These are phyloP conservation scores for Infundibulicybe gibba DNA, from an alignment of 768 basidiomycete genomes.

Conservation along the genomic window DNA sequence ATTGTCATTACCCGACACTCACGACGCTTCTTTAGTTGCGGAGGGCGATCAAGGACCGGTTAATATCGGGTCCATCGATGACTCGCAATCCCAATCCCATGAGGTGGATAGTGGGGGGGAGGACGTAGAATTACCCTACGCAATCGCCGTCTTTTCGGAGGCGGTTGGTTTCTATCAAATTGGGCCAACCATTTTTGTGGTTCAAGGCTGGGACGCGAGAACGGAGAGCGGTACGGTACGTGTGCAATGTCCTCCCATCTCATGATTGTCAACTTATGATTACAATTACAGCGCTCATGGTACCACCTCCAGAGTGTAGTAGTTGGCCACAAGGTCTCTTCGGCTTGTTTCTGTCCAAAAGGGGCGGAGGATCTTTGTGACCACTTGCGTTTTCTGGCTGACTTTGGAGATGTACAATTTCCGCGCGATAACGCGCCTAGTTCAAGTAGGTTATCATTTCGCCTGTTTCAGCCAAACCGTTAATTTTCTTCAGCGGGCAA, in stretches of 20 bases:
- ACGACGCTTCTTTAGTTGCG: too few relatives aligned
- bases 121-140: not conserved
- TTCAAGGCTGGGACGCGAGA: not conserved
- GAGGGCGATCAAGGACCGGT: too few relatives aligned
- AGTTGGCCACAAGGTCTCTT: slow-evolving; percentile 1
- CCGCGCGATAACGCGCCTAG: slow-evolving; percentile 2
- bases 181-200: not conserved
- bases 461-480: not conserved
- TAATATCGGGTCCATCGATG: too few relatives aligned
- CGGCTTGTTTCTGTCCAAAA: slow-evolving; percentile 6
- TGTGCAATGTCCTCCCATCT: not conserved
- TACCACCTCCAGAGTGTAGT: slow-evolving; percentile 6
- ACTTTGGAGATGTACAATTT: slow-evolving; percentile 3
- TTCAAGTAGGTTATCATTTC: not conserved
- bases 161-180: not conserved
- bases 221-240: not conserved
- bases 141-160: not conserved
- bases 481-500: not conserved
- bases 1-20: too few relatives aligned
- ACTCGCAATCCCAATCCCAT: too few relatives aligned
- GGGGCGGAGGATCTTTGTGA: not conserved
- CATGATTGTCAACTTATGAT: too few relatives aligned
- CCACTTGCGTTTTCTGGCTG: too few relatives aligned
- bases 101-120: too few relatives aligned
- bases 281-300: not conserved